Conservation (phyloP, 352 stramenopile genomes). For the Detonula confervacea region DNA sequence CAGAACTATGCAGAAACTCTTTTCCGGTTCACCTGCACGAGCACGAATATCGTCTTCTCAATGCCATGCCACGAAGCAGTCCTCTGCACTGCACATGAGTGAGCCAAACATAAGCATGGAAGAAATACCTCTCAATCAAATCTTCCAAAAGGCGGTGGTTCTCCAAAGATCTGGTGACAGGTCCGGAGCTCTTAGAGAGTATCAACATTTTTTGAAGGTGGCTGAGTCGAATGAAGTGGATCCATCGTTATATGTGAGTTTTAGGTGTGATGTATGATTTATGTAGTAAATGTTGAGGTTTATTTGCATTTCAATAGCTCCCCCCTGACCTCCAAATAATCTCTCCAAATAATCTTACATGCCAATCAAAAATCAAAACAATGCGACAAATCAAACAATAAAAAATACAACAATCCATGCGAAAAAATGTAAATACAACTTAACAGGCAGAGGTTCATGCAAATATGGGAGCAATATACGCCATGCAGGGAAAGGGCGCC, state of each 20-base stretch:
- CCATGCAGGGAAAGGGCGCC: constrained; percentile 37
- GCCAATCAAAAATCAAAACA: background rate
- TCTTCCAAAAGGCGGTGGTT: constrained; percentile 62
- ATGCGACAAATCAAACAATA: no score
- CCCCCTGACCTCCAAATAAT: no score
- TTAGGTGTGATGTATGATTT: no score
- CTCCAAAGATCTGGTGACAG: constrained; percentile 55
- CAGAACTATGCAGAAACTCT: no score
- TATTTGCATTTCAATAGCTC: constrained; percentile 1
- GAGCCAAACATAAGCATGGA: constrained; percentile 7
- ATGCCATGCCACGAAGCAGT: no score
- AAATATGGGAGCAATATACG: constrained; percentile 66
- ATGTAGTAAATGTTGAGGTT: no score
- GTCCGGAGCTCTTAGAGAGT: constrained; percentile 46
- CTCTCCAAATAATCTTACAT: no score
- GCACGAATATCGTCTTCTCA: no score
- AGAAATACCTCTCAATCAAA: constrained; percentile 50
- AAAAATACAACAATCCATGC: no score
- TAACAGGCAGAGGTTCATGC: constrained; percentile 55
- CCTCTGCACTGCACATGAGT: no score
- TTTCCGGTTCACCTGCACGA: no score
- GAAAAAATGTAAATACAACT: no score
- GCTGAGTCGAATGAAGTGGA: constrained; percentile 48
- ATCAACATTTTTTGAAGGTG: constrained; percentile 61
- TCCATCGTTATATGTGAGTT: constrained; percentile 36